phyloP scores from a whole-genome alignment of 768 basidiomycete genomes.

The Dioszegia crocea region DNA sequence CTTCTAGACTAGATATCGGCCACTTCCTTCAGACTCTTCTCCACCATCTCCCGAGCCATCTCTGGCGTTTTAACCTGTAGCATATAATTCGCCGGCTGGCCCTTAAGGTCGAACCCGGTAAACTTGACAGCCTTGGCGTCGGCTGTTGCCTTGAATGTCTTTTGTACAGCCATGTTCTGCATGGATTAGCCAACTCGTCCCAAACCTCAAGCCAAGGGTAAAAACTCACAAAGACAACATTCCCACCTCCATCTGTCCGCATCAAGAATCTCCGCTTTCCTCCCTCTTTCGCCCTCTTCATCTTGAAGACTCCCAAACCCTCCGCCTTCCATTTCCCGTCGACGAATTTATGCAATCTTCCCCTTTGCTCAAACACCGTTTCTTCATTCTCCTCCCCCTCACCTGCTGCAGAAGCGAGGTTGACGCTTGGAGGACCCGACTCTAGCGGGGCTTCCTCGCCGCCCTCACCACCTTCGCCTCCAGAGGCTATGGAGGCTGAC shows the following conservation, averaged over 20 bases:
- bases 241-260: constrained; percentile 32
- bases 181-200: background rate
- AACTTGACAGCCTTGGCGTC: constrained; percentile 30
- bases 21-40: constrained; percentile 54
- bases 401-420: constrained; percentile 32
- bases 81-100: constrained; percentile 27
- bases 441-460: background rate
- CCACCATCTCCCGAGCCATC: constrained; percentile 21
- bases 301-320: constrained; percentile 30
- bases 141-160: constrained; percentile 20
- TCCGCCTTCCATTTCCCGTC: constrained; percentile 17
- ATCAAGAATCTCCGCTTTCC: constrained; percentile 36
- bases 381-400: constrained; percentile 43
- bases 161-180: constrained; percentile 35
- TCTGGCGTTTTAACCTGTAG: constrained; percentile 32
- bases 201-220: background rate
- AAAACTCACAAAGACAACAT: constrained; percentile 36
- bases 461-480: background rate
- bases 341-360: constrained; percentile 23
- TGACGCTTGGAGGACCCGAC: background rate
- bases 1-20: too few species aligned
- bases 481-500: constrained; percentile 8
- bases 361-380: constrained; percentile 33
- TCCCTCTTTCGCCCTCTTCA: constrained; percentile 27
- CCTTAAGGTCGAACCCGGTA: constrained; percentile 33